Base-by-base conservation (phyloP, 495 filamentous ascomycete species). In the Hypoxylon fragiforme region DNA sequence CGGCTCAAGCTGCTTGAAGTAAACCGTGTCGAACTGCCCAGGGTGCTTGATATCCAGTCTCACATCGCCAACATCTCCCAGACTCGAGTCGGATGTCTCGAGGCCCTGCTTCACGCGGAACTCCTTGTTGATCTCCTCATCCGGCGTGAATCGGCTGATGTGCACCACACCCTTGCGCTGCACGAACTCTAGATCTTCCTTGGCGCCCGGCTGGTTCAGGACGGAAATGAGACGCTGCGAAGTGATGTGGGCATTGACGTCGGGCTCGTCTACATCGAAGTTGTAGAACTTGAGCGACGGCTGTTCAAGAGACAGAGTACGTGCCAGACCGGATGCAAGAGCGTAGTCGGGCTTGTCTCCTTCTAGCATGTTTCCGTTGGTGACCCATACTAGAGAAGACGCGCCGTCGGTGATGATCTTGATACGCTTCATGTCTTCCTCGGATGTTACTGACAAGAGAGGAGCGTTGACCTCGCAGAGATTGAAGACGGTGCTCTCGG, bases 231-330 rank as follows among this genome's bases (percentile, higher is more conserved):
- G n/a, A n/a, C n/a, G n/a, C n/a, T n/a, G n/a, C n/a, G n/a, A n/a
- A 48, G 43, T 32, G 18, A 14, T 28, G 19, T 43, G 8, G 18
- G 22, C 26, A 12, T 18, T 21, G 41, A 21, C 15, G 15, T 20
- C 20, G 43, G 37, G 21, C 68, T 67, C 6, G 73, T 11, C 35
- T 73, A 66, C 18, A 68, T 54, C 21, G 59, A 56, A n/a, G n/a
- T n/a, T n/a, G 21, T 40, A 50, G 47, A 73, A 68, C 7, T 44
- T 54, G 3, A 71, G 59, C 7, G 70, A 62, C 1, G 67, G 69
- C 52, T 74, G 70, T 13, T 72, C 71, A 1, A 69, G 50, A 39
- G 62, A 60, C 2, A 73, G 22, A 7, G 70, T 62, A n/a, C 71
- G 55, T 7, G 66, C 54, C 13, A 74, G 57, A 7, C 71, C 71